Evolutionary conservation across 805 yeast genomes (phyloP).

Genomic region (Candida pseudofarinosa): DNA sequence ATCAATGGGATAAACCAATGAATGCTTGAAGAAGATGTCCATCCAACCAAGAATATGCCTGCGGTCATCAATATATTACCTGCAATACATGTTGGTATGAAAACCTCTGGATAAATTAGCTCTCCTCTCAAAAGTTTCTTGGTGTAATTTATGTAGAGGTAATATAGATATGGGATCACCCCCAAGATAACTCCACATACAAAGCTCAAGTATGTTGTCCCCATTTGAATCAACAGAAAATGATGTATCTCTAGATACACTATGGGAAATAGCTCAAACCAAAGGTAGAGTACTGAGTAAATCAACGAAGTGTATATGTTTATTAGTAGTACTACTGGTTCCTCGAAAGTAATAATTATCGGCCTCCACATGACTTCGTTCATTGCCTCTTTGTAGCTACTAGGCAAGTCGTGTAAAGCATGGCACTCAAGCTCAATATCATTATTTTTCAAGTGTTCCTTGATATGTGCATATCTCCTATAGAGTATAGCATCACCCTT

Average conservation of each 20-base stretch:
- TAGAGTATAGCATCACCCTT: conserved; percentile 36
- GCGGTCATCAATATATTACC: conserved; percentile 38
- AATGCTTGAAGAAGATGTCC: conserved; percentile 38
- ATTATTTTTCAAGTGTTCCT: conserved; percentile 39
- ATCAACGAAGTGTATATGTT: conserved; percentile 48
- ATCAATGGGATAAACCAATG: conserved; percentile 52
- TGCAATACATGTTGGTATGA: conserved; percentile 37
- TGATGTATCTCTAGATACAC: conserved; percentile 43
- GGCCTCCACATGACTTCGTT: conserved; percentile 46
- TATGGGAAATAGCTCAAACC: conserved; percentile 52
- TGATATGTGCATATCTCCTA: conserved; percentile 42
- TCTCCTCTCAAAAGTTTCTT: conserved; percentile 17
- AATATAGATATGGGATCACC: conserved; percentile 23
- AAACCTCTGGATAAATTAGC: conserved; percentile 37
- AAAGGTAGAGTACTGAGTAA: conserved; percentile 51
- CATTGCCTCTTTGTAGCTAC: conserved; percentile 16
- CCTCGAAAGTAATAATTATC: conserved; percentile 42
- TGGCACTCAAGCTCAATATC: conserved; percentile 35
- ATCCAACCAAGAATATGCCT: conserved; percentile 45
- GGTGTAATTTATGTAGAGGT: conserved; percentile 22
- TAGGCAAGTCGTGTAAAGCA: conserved; percentile 18
- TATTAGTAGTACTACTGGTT: conserved; percentile 55
- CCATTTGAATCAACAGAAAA: conserved; percentile 46
- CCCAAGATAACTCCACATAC: conserved; percentile 45
- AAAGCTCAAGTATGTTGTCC: conserved; percentile 42